Evolutionary conservation across 2,329 filamentous ascomycete species (phyloP), one percentile per base, ranked within the genome.

Genomic region (Phyllosticta citriasiana): DNA sequence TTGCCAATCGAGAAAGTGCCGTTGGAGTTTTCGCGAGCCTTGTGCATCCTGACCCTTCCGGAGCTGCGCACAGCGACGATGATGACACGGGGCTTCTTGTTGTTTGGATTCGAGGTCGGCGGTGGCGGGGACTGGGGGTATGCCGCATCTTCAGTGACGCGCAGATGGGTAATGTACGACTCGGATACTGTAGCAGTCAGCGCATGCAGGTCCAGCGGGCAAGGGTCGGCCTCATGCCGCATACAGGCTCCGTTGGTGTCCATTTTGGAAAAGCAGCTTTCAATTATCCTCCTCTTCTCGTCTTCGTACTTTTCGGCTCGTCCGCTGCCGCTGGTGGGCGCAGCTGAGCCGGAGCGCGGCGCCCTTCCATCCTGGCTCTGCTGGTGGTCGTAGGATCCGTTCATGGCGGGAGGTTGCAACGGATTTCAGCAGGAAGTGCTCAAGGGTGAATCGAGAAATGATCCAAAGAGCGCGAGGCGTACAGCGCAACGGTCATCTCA

Each of bases 121-220:
- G 94, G 92, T 58, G 94, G 88, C 35, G 94, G 94, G 47, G 83
- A 82, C 24, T 91, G 92, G 16, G 93, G 91, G 74, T 92, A 87
- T 51, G 84, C 82, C 62, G 87, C 86, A 80, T 90, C 96, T 78
- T 99, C 94, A 66, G 84, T 85, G 69, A 99, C 91, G 70, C 88
- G 85, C 68, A 97, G 92, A 73, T 99, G 94, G 24, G 94, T 99
- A 69, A 99, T 99, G 78, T 99, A 99, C 35, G 91, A 97, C 78
- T 99, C 94, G 67, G 86, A 59, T 59, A 57, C 55, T 55, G 24
- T 52, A 35, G 58, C 55, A 14, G 40, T 61, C 59, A 61, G 59
- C 59, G 50, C 55, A 54, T 62, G 55, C 55, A 51, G 25, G 19
- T 56, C 7, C 25, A n/a, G 35, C 26, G 25, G 24, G 51, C 52